phyloP scores from a whole-genome alignment of 257 asterid genomes.

The Capsicum pubescens region DNA sequence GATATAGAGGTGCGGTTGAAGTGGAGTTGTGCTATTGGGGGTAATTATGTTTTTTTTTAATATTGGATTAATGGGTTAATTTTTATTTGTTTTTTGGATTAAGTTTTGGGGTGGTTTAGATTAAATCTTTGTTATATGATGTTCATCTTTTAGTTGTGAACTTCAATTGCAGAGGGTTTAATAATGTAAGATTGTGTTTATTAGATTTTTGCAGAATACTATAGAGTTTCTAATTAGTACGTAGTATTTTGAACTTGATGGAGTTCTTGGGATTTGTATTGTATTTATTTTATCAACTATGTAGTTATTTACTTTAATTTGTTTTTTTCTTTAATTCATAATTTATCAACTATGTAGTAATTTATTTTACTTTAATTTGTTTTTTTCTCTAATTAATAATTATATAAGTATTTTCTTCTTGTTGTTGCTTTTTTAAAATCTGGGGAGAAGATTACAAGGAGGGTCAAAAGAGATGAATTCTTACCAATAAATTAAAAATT shows the following conservation, averaged over 20 bases:
- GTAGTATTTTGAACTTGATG: background rate
- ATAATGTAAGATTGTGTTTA: background rate
- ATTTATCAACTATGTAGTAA: no score
- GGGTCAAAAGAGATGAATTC: no score
- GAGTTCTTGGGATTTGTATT: background rate
- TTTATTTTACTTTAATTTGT: no score
- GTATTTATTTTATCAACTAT: background rate
- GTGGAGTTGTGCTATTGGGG: no score
- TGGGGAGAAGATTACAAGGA: no score
- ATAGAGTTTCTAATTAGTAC: background rate
- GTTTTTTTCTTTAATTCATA: background rate
- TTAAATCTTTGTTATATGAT: constrained; percentile 42
- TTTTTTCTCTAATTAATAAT: no score
- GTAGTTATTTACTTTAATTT: background rate
- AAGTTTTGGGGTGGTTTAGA: background rate
- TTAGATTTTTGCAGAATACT: background rate
- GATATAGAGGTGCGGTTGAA: no score
- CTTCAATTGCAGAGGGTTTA: constrained; percentile 43
- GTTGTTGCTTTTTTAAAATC: no score
- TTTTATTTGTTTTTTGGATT: background rate
- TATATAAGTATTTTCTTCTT: no score
- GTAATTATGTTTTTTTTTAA: background rate
- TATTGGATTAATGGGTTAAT: constrained; percentile 3
- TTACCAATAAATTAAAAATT: no score
- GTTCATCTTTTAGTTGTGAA: constrained; percentile 32